Conservation (phyloP, 768 basidiomycete genomes). For the Coprinopsis sp. region DNA sequence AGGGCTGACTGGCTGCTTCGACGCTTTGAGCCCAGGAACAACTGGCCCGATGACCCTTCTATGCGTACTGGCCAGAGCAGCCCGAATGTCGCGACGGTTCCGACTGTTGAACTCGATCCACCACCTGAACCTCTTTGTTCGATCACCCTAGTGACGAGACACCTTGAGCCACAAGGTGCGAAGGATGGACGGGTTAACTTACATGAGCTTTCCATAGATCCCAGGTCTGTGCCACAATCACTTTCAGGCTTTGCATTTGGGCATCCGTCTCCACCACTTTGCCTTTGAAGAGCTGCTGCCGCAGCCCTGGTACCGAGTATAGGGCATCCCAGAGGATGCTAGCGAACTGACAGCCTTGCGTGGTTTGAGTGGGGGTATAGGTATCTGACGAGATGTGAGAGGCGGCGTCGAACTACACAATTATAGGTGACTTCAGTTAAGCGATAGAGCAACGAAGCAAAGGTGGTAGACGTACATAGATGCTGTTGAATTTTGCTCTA, state of each 20-base stretch:
- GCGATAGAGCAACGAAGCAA: not conserved
- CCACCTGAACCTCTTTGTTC: slow-evolving; percentile 2
- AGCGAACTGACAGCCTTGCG: not conserved
- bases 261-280: not conserved
- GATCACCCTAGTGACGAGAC: not conserved
- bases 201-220: slow-evolving; percentile 5
- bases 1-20: too few relatives aligned
- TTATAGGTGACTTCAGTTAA: too few relatives aligned
- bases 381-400: not conserved
- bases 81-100: not conserved
- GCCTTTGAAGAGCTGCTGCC: not conserved
- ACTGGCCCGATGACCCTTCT: not conserved
- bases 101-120: not conserved
- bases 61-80: not conserved
- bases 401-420: not conserved
- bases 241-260: not conserved
- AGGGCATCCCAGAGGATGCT: slow-evolving; percentile 1
- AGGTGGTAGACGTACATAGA: not conserved
- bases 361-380: not conserved
- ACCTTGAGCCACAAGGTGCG: not conserved
- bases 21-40: not conserved
- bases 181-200: not conserved
- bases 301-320: not conserved
- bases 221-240: slow-evolving; percentile 2
- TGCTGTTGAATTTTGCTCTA: not conserved